Conservation (phyloP, 345 rosid genomes). For the Noccaea caerulescens region DNA sequence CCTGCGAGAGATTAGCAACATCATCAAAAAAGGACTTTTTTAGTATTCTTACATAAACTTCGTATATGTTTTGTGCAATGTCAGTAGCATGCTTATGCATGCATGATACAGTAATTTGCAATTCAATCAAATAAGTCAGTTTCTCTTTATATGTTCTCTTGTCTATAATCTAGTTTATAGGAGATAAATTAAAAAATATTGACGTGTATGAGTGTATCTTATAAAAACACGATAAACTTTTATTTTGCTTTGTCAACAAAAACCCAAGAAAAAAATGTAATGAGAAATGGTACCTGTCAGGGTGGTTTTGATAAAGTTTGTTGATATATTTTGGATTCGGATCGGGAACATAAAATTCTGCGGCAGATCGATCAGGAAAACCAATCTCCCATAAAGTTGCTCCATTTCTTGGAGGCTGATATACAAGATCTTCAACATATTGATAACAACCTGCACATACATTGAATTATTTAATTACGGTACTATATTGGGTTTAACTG, state of each 20-base stretch:
- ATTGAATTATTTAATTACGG: not conserved
- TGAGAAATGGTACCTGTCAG: constrained; percentile 61
- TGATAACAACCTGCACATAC: constrained; percentile 54
- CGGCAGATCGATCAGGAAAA: constrained; percentile 78
- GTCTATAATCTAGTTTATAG: not conserved
- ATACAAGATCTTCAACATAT: constrained; percentile 63
- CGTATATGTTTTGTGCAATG: not conserved
- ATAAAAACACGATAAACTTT: not conserved
- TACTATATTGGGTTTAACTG: not conserved
- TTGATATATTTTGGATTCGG: constrained; percentile 72
- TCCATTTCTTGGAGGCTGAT: constrained; percentile 83
- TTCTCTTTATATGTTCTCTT: not conserved
- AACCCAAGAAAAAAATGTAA: not conserved
- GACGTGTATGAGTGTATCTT: not conserved
- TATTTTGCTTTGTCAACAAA: not conserved
- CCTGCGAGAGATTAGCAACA: constrained; percentile 41
- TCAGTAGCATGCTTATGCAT: not conserved
- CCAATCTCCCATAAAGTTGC: constrained; percentile 96
- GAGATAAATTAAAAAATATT: not conserved
- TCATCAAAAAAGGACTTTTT: not conserved
- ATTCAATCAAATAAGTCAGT: no score
- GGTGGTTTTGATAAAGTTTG: constrained; percentile 68
- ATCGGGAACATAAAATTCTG: constrained; percentile 80
- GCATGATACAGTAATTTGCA: not conserved
- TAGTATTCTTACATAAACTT: no score